Conservation (phyloP, 257 asterid genomes). For the Solanum lycopersicoides region DNA sequence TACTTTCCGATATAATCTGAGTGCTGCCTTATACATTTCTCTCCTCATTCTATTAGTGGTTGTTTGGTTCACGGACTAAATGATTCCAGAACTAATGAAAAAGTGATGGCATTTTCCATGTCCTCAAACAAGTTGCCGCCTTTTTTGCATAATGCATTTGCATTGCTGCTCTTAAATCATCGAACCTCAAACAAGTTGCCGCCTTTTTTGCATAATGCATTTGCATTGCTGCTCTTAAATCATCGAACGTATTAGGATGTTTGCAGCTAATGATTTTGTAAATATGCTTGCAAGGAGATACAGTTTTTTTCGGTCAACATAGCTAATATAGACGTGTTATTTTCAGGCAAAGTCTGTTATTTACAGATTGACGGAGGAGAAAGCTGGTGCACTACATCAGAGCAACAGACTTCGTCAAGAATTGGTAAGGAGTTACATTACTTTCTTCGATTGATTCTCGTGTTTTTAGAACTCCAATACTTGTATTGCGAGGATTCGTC, state of each 20-base stretch:
- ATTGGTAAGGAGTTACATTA: conserved; percentile 33
- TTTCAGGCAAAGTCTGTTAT: conserved; percentile 48
- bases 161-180: background rate
- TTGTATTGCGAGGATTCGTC: background rate
- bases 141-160: background rate
- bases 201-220: background rate
- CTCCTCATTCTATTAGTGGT: background rate
- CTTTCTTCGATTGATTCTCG: background rate
- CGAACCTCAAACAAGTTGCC: background rate
- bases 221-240: background rate
- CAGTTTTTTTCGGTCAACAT: background rate
- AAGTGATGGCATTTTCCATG: background rate
- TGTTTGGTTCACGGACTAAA: background rate
- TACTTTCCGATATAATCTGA: background rate
- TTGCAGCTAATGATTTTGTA: background rate
- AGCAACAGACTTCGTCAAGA: conserved; percentile 61
- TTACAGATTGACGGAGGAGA: conserved; percentile 62
- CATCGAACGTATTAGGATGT: background rate
- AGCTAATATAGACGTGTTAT: background rate
- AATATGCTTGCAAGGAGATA: background rate
- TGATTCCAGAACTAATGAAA: background rate
- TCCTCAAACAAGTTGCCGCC: background rate
- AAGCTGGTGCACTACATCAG: conserved; percentile 50
- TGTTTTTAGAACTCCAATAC: background rate
- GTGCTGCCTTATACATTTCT: background rate